Base-by-base conservation (phyloP, 441 rosid genomes). In the Viola pubescens region DNA sequence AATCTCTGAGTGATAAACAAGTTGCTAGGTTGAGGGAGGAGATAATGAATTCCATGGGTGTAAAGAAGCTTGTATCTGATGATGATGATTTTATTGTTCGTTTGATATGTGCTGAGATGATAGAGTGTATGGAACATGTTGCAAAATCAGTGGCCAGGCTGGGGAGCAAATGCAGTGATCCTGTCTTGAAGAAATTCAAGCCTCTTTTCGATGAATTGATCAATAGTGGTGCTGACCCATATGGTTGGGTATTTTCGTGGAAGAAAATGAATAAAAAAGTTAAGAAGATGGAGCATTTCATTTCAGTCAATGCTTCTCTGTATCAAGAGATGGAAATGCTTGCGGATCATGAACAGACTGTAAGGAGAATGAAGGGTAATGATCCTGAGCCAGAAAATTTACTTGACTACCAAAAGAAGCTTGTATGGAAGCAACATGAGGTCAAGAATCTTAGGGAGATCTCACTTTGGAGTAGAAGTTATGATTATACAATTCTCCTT, bases 321-420 rank as follows among this genome's bases (percentile, higher is more conserved):
- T 88, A 88, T 60, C 97, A 88, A 68, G 99, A 88, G 81, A 88
- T 86, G 86, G 98, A 94, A 78, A 69, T 85, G 71, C 80, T 94
- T 7, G 70, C 79, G 0, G 97, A 91, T 64, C 77, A 82, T 48
- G 94, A 88, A 56, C 99, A 91, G 79, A 81, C 89, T 59, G 70
- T 80, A 14, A 91, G 69, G 77, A 82, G 97, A 70, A 80, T 87
- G 92, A 75, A 61, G 79, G 65, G 69, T 55, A 74, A 75, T 65
- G 87, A 80, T 53, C 73, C 74, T 8, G 89, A 79, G 46, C 79
- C 81, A 4, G 87, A 80, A 10, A 84, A 60, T 78, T 58, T 85
- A 47, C 71, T 75, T 48, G 90, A 88, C 59, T 87, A 66, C 73
- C 83, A 90, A 72, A 88, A 88, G 75, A 88, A 88, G 75, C 87